A percentile compares a stretch with the other conserved stretches of the same genome.
These are phyloP conservation scores for Calonectria henricotiae DNA, from an alignment of 2,329 filamentous ascomycete genomes.

Conservation along the genomic window DNA sequence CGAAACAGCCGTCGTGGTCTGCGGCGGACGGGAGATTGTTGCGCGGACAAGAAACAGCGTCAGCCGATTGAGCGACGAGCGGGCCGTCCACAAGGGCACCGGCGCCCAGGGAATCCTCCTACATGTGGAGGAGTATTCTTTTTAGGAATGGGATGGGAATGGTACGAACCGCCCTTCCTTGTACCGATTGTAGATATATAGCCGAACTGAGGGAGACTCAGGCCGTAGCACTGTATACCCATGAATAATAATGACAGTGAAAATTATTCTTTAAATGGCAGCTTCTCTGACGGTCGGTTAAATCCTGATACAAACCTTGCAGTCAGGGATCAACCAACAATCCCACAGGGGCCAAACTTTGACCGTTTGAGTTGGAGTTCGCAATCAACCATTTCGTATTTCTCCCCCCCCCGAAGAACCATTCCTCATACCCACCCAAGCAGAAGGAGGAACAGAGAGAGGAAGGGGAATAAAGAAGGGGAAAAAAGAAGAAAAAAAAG, in stretches of 20 bases:
- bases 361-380: neutral
- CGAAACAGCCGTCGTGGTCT: slow-evolving; percentile 75
- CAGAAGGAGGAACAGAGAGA: no score
- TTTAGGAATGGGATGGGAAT: slow-evolving; percentile 53
- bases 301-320: slow-evolving; percentile 23
- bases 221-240: slow-evolving; percentile 12
- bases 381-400: neutral
- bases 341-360: slow-evolving; percentile 15
- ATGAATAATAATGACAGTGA: slow-evolving; percentile 23
- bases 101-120: slow-evolving; percentile 76
- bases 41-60: slow-evolving; percentile 71
- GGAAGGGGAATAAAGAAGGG: no score
- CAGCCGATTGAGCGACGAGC: slow-evolving; percentile 71
- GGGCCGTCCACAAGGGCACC: slow-evolving; percentile 76
- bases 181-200: slow-evolving; percentile 13
- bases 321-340: slow-evolving; percentile 4
- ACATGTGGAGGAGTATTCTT: slow-evolving; percentile 74
- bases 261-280: slow-evolving; percentile 7
- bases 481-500: no score
- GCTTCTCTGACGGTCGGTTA: slow-evolving; percentile 10
- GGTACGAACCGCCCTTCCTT: slow-evolving; percentile 15
- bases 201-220: slow-evolving; percentile 20
- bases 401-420: neutral
- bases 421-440: neutral
- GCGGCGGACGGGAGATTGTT: slow-evolving; percentile 72